Conservation (phyloP, 441 rosid genomes). For the Croton laevigatus region DNA sequence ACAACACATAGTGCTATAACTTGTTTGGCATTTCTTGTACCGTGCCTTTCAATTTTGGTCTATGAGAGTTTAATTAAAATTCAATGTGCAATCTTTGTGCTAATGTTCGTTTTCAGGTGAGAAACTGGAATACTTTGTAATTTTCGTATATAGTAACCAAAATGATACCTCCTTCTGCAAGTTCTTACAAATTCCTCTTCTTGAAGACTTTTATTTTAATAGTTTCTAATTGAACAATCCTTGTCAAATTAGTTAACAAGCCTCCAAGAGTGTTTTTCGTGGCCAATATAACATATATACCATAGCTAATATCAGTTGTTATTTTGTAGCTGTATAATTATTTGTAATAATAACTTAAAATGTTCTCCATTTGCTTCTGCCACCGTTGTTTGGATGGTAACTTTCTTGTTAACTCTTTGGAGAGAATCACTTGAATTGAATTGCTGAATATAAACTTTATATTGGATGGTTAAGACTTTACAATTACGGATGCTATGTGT, state of each 20-base stretch:
- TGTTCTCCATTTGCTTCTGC: not conserved
- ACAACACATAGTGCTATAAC: too few relatives aligned
- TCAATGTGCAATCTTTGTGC: not conserved
- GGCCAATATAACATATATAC: not conserved
- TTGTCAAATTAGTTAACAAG: not conserved
- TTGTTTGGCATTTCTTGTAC: too few relatives aligned
- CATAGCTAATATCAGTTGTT: not conserved
- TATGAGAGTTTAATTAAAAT: not conserved
- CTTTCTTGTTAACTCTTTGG: not conserved
- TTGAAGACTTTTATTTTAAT: slow-evolving; percentile 13
- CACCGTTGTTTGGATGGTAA: not conserved
- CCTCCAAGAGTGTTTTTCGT: not conserved
- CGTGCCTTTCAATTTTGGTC: too few relatives aligned
- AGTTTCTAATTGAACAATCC: not conserved
- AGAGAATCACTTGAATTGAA: not conserved
- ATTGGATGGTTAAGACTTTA: not conserved
- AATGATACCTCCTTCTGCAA: not conserved
- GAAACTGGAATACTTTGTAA: not conserved
- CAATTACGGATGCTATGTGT: not conserved
- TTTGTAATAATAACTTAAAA: too few relatives aligned
- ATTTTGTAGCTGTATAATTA: not conserved
- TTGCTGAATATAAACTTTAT: not conserved
- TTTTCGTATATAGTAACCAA: not conserved
- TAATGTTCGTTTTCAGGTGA: not conserved
- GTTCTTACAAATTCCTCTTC: slow-evolving; percentile 1